These are phyloP conservation scores for Xylaria sp. DNA, from an alignment of 2,329 filamentous ascomycete genomes.

Conservation along the genomic window DNA sequence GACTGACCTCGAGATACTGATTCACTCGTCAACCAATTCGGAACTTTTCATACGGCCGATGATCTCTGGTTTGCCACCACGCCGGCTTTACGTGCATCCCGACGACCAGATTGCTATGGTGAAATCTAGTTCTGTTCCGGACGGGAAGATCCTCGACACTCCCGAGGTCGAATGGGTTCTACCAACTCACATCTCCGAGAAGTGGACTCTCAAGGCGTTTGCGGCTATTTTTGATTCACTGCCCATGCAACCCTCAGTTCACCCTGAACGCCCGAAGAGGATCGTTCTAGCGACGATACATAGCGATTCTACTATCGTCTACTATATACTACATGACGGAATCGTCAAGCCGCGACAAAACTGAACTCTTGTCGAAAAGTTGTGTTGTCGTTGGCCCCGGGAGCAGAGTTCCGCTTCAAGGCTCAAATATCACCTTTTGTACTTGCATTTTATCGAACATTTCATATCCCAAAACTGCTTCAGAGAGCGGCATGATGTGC, in stretches of 20 bases:
- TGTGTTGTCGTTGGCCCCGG: background rate
- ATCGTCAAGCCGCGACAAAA: conserved; percentile 88
- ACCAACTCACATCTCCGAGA: conserved; percentile 77
- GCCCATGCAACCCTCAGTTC: conserved; percentile 56
- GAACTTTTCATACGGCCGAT: conserved; percentile 67
- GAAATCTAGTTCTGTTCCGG: conserved; percentile 65
- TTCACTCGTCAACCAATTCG: conserved; percentile 51
- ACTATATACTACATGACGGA: conserved; percentile 88
- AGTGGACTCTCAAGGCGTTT: conserved; percentile 75
- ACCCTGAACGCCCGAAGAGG: conserved; percentile 68
- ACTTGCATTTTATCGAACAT: conserved; percentile 78
- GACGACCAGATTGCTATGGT: conserved; percentile 83
- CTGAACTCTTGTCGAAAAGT: conserved; percentile 54
- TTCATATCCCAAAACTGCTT: conserved; percentile 75
- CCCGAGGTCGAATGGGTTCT: conserved; percentile 81
- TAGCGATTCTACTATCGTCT: conserved; percentile 84
- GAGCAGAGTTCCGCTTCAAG: conserved; percentile 47
- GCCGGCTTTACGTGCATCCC: conserved; percentile 80
- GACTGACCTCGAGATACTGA: conserved; percentile 69
- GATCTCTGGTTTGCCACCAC: conserved; percentile 78
- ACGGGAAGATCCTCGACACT: conserved; percentile 58
- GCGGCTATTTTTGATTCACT: conserved; percentile 76
- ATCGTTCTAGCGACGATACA: conserved; percentile 79
- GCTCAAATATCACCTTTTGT: conserved; percentile 78
- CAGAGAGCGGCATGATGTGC: conserved; percentile 75